Conservation (phyloP, 768 basidiomycete species). For the Mycena chlorophos region DNA sequence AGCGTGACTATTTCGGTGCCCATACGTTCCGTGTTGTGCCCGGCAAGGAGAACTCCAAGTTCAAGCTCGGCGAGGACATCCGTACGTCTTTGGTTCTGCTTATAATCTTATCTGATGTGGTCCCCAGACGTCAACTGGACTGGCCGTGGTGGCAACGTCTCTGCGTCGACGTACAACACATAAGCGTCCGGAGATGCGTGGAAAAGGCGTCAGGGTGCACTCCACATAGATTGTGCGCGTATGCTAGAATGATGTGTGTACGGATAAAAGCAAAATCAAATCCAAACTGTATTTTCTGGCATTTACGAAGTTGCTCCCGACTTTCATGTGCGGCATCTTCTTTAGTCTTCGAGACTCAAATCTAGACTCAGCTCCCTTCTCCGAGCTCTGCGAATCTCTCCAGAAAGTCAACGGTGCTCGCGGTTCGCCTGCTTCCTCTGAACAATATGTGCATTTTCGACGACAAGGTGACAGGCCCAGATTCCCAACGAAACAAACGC, state of each 20-base stretch:
- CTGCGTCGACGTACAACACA: slow-evolving; percentile 80
- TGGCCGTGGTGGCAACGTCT: slow-evolving; percentile 93
- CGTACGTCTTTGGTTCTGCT: slow-evolving; percentile 53
- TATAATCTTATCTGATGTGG: slow-evolving; percentile 7
- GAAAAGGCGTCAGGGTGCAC: slow-evolving; percentile 9
- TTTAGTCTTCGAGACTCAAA: slow-evolving; percentile 40
- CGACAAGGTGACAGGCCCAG: slow-evolving; percentile 64
- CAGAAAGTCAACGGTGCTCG: slow-evolving; percentile 54
- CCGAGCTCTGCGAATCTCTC: slow-evolving; percentile 36
- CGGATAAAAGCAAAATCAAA: slow-evolving; percentile 10
- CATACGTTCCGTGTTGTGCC: slow-evolving; percentile 96
- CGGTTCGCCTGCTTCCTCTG: slow-evolving; percentile 41
- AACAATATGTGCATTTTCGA: slow-evolving; percentile 5
- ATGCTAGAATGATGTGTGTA: slow-evolving; percentile 21
- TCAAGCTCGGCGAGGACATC: slow-evolving; percentile 82
- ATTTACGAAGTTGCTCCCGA: no score
- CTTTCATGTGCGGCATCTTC: slow-evolving; percentile 76
- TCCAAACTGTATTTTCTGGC: slow-evolving; percentile 13
- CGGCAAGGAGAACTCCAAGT: slow-evolving; percentile 84
- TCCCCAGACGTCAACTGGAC: slow-evolving; percentile 94
- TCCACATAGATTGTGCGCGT: slow-evolving; percentile 12
- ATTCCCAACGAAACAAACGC: slow-evolving; percentile 46
- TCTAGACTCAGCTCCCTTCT: slow-evolving; percentile 24
- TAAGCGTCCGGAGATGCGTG: slow-evolving; percentile 24
- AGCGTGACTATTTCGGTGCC: slow-evolving; percentile 99